These are phyloP conservation scores for Ustulina deusta DNA, from an alignment of 2,329 filamentous ascomycete species.

Conservation along the genomic window DNA sequence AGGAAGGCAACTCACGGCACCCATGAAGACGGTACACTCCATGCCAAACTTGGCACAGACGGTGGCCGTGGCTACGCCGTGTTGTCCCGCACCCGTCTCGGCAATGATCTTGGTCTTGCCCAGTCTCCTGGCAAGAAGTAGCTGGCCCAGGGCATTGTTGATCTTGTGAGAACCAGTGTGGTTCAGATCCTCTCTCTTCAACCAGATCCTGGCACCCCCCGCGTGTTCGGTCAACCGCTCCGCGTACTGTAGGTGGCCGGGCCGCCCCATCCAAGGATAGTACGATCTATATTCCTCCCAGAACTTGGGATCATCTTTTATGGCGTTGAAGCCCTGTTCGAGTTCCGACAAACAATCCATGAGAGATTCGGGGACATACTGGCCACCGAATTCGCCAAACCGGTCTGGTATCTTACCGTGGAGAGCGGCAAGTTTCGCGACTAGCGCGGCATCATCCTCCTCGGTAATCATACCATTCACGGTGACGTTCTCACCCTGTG, in stretches of 20 bases:
- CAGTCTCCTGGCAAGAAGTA: constrained; percentile 84
- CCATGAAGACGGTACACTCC: constrained; percentile 99
- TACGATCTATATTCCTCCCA: constrained; percentile 97
- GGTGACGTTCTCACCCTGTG: constrained; percentile 69
- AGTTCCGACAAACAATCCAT: constrained; percentile 97
- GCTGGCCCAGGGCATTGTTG: constrained; percentile 96
- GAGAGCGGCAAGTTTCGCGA: constrained; percentile 85
- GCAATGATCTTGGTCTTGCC: constrained; percentile 98
- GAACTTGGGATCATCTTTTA: constrained; percentile 88
- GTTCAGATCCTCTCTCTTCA: constrained; percentile 97
- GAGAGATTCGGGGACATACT: constrained; percentile 96
- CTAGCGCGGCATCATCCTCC: constrained; percentile 68
- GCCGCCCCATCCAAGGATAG: constrained; percentile 97
- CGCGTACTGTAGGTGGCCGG: constrained; percentile 90
- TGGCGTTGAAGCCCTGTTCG: constrained; percentile 89
- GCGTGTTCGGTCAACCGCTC: constrained; percentile 88
- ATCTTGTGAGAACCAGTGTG: constrained; percentile 99
- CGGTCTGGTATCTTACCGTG: constrained; percentile 84
- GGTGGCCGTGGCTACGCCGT: constrained; percentile 96
- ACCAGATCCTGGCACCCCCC: constrained; percentile 94
- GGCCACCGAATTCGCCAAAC: constrained; percentile 95
- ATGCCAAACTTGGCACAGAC: constrained; percentile 98
- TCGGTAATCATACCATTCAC: constrained; percentile 75
- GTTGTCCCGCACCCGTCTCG: constrained; percentile 96
- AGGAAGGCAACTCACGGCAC: constrained; percentile 67